A percentile compares a stretch with the other conserved stretches of the same genome.
phyloP scores from a whole-genome alignment of 2,329 filamentous ascomycete genomes.

The Nannizziopsis arthrosporioides region DNA sequence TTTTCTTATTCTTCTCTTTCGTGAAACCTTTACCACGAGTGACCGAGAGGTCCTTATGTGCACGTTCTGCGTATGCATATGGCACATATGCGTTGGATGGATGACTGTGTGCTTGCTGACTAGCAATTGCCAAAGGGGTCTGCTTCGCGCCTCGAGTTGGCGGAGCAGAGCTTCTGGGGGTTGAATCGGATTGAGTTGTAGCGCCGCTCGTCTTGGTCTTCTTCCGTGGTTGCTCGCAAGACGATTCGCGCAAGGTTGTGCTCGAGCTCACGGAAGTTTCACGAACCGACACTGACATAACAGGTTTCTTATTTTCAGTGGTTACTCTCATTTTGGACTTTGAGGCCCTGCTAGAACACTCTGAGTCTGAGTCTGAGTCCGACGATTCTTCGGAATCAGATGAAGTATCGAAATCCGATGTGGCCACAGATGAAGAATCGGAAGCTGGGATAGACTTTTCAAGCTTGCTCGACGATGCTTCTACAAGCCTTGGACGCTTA shows the following conservation, averaged over 20 bases:
- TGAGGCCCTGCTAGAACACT: slow-evolving; percentile 11
- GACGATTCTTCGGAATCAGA: slow-evolving; percentile 28
- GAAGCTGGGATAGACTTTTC: background rate
- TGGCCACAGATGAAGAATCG: slow-evolving; percentile 1
- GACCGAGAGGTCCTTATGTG: slow-evolving; percentile 75
- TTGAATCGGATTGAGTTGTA: slow-evolving; percentile 43
- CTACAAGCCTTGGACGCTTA: slow-evolving; percentile 12
- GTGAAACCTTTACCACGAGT: slow-evolving; percentile 96
- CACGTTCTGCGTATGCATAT: slow-evolving; percentile 80
- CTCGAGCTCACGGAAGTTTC: slow-evolving; percentile 24
- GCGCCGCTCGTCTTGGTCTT: slow-evolving; percentile 12
- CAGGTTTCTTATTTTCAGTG: slow-evolving; percentile 18
- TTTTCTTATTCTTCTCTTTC: slow-evolving; percentile 99
- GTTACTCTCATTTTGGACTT: background rate
- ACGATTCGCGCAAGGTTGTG: slow-evolving; percentile 21
- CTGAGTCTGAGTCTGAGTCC: slow-evolving; percentile 26
- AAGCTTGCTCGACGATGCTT: background rate
- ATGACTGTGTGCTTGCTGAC: slow-evolving; percentile 57
- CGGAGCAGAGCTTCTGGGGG: slow-evolving; percentile 23
- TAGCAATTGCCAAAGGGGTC: slow-evolving; percentile 67
- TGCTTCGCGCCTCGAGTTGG: slow-evolving; percentile 42
- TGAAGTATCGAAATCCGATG: slow-evolving; percentile 22
- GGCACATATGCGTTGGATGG: slow-evolving; percentile 68
- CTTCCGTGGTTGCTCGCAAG: slow-evolving; percentile 16
- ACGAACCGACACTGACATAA: slow-evolving; percentile 21